phyloP scores from a whole-genome alignment of 176 grass and related monocot genomes.

The Pontederia crassipes region DNA sequence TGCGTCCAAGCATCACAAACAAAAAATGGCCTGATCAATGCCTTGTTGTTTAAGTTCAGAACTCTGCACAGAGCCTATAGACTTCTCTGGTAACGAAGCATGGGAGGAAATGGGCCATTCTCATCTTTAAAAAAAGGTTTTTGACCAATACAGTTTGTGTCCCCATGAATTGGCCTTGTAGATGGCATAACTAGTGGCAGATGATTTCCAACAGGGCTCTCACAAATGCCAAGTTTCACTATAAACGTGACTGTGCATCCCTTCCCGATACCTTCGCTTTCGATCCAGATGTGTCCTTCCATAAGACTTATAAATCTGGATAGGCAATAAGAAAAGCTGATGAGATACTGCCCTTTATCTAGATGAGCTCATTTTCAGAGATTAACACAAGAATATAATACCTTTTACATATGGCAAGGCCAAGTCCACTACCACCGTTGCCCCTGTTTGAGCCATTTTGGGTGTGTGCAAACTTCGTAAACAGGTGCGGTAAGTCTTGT shows the following conservation, averaged over 20 bases:
- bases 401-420: constrained; percentile 79
- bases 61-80: constrained; percentile 38
- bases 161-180: constrained; percentile 31
- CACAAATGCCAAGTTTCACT: neutral
- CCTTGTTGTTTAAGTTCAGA: neutral
- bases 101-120: constrained; percentile 26
- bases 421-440: constrained; percentile 39
- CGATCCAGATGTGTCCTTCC: constrained; percentile 12
- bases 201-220: constrained; percentile 29
- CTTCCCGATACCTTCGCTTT: constrained; percentile 5
- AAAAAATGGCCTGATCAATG: too few relatives aligned
- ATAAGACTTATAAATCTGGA: constrained; percentile 9
- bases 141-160: constrained; percentile 13
- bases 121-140: constrained; percentile 27
- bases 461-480: constrained; percentile 44
- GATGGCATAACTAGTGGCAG: constrained; percentile 50
- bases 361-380: neutral
- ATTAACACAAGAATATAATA: constrained; percentile 12
- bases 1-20: too few relatives aligned
- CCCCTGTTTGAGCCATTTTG: constrained; percentile 10
- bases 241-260: constrained; percentile 4
- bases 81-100: constrained; percentile 67
- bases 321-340: neutral
- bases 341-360: neutral
- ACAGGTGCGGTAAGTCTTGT: constrained; percentile 51